These are phyloP conservation scores for Suhomyces yuchorum DNA, from an alignment of 1,139 yeast species.

Conservation along the genomic window DNA sequence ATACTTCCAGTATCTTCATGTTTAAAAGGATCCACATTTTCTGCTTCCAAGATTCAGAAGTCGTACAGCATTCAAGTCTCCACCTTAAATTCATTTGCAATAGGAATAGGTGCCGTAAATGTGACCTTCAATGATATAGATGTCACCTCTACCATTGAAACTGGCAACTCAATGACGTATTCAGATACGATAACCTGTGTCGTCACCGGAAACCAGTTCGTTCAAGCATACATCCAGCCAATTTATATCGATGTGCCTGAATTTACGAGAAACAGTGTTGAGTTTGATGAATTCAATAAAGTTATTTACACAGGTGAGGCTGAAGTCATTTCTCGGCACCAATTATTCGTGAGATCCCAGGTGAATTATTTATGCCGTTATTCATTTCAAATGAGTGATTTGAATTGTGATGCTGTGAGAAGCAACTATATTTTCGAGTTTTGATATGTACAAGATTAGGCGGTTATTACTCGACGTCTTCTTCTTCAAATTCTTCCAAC, in stretches of 20 bases:
- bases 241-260: slow-evolving; percentile 17
- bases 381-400: slow-evolving; percentile 2
- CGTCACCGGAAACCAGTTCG: slow-evolving; percentile 20
- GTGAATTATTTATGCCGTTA: slow-evolving; percentile 11
- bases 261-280: slow-evolving; percentile 15
- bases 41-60: slow-evolving; percentile 6
- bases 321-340: slow-evolving; percentile 4
- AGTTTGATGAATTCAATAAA: slow-evolving; percentile 8
- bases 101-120: neutral
- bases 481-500: slow-evolving; percentile 47
- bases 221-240: slow-evolving; percentile 20
- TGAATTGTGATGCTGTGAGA: slow-evolving; percentile 8
- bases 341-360: slow-evolving; percentile 1
- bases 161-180: slow-evolving; percentile 10
- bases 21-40: slow-evolving; percentile 6
- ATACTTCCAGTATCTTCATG: slow-evolving; percentile 13
- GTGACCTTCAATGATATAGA: neutral
- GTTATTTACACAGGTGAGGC: neutral
- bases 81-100: neutral
- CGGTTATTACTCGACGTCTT: slow-evolving; percentile 37
- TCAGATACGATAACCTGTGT: slow-evolving; percentile 19
- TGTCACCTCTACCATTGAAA: neutral
- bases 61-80: slow-evolving; percentile 6
- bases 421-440: slow-evolving; percentile 3
- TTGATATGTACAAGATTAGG: neutral